Base-by-base conservation (phyloP, 805 yeast species). In the Metschnikowia henanensis region DNA sequence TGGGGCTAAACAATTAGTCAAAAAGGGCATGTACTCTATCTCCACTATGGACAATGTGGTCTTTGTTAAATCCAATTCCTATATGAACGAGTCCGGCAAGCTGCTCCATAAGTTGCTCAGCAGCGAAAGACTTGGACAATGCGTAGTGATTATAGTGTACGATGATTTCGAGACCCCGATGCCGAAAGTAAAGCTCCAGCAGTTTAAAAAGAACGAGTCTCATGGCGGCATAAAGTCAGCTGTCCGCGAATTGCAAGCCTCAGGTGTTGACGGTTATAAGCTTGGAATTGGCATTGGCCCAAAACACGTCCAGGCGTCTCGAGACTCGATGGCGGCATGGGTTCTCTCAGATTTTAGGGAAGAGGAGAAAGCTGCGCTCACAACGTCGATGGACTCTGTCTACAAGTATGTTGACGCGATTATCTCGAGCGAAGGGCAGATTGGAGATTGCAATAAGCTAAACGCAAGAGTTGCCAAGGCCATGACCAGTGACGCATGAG, bases 271-370 rank as follows among this genome's bases (percentile, higher is more conserved):
- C 1, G 48, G 59, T 1, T 64, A 49, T 39, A 70, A 68, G 48
- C 52, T 70, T 16, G 74, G 72, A 0, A 49, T 70, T 3, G 75
- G 72, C 2, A 66, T 70, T 21, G 76, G 76, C 2, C 76, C 76
- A 5, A 70, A 70, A 46, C 76, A 75, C 1, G 35, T 35, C 4
- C 58, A 52, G 42, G 65, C 72, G 1, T 52, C 61, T 7, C 57
- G 55, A 30, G 68, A 62, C 36, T 55, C 61, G 3, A 69, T 70
- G 69, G 65, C 66, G 1, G 43, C 58, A 10, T 70, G 75, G 75
- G 75, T 70, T n/a, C 57, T 70, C n/a, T 57, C 72, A 4, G 47
- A 51, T 17, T 66, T 70, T 48, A 58, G 45, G 21, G 50, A 31
- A 10, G 47, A 51, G 1, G 74, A 70, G 42, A 54, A 53, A 37